Evolutionary conservation across 768 basidiomycete genomes (phyloP), one percentile per base, ranked within the genome.

Genomic region (Galerina marginata): DNA sequence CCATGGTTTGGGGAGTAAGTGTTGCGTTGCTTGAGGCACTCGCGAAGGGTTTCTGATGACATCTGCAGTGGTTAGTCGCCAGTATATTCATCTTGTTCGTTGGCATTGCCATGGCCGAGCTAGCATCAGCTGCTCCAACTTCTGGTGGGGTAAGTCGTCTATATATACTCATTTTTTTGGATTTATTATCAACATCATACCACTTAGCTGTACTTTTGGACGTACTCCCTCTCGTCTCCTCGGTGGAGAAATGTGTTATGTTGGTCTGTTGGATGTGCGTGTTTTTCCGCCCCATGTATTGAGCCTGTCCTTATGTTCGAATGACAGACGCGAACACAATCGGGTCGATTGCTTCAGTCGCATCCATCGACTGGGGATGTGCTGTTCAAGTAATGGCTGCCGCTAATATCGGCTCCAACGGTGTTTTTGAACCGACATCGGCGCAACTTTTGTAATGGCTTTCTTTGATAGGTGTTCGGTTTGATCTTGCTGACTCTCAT

Each of bases 1-100:
- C 86, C 2, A 87, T 91, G 86, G 86, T 89, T 11, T 92, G 89
- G 89, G 89, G 89, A 14, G 85, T 86, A 59, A 59, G 83, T 77
- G 69, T 66, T 5, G 10, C 9, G 2, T 52, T n/a, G 6, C 29
- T 6, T 15, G n/a, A 9, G 16, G n/a, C 7, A 37, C 6, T 48
- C 14, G 26, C 26, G 15, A 9, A 20, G 37, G 26, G 20, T 33
- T 10, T n/a, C 16, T 51, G 36, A 36, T 38, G 55, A 65, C 26
- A 15, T 16, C 10, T 42, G 14, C 63, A 88, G 86, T 92, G 90
- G 91, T 74, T 83, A 0, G 80, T 89, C 11, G 86, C 86, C 1
- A 85, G 85, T 58, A 62, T 85, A 46, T 86, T 90, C 70, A 85
- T 91, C 53, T 68, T 88, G 6, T 77, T 81, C 33, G 81, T 91